Evolutionary conservation across 257 asterid species (phyloP).

Genomic region (Solanum pinnatisectum): DNA sequence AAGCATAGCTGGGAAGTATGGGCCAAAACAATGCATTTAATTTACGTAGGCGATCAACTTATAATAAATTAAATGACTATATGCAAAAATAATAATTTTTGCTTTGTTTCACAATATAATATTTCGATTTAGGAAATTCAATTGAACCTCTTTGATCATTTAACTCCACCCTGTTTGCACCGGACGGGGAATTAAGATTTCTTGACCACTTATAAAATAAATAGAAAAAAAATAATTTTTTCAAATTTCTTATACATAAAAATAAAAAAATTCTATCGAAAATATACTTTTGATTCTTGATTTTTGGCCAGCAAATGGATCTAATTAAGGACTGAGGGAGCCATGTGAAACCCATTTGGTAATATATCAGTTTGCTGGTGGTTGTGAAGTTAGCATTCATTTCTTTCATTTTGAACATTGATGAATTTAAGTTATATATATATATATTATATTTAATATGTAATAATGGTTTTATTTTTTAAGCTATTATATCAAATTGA

Average conservation of each 20-base stretch:
- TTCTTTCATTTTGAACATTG: neutral
- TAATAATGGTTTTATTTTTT: neutral
- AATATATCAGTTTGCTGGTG: neutral
- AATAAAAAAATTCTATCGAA: neutral
- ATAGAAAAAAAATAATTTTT: neutral
- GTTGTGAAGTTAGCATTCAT: neutral
- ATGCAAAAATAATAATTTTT: neutral
- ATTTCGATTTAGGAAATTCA: neutral
- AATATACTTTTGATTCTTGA: neutral
- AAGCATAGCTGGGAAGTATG: neutral
- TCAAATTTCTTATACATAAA: neutral
- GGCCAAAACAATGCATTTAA: neutral
- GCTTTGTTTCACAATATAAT: neutral
- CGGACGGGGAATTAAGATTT: neutral
- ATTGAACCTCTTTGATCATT: neutral
- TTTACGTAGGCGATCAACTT: neutral
- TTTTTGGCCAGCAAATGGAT: constrained; percentile 22
- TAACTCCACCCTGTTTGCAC: neutral
- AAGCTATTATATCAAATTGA: neutral
- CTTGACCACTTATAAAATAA: neutral
- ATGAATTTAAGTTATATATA: neutral
- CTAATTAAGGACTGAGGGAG: constrained; percentile 10
- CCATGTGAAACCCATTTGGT: neutral
- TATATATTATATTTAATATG: too few species aligned
- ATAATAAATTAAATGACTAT: neutral